Base-by-base conservation (phyloP, 2,329 filamentous ascomycete species). In the Colletotrichum endophyticum region DNA sequence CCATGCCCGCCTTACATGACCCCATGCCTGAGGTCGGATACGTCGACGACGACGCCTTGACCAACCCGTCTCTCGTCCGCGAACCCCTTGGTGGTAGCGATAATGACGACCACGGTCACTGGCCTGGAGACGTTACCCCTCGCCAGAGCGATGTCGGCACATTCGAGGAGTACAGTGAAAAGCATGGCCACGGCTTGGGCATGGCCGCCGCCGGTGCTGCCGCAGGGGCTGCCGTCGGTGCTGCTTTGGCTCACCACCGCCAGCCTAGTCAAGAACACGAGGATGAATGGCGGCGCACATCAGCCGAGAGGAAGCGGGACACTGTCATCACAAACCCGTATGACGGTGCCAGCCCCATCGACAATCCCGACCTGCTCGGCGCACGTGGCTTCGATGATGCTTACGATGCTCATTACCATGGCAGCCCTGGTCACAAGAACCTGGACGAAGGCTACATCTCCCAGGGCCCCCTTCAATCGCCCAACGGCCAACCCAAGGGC, bases 391-490 rank as follows among this genome's bases (percentile, higher is more conserved):
- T 87, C 39, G 84, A 84, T 57, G 80, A 83, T 19, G 79, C 79
- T 44, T 90, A 88, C 78, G 84, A 84, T 71, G 83, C 85, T 79
- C 83, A 87, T 79, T 88, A 90, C 84, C 82, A 90, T 83, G 86
- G 91, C 84, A 89, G 93, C 82, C 90, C 91, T 80, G 91, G 88
- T 59, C 89, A 90, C 75, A 91, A 87, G 76, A 95, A 93, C 83
- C 88, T 86, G 69, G 95, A 98, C 82, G 96, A 99, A 86, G 96
- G 96, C 9, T 99, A 98, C 85, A 96, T 96, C 79, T 98, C 96
- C 28, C 95, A 92, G 72, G 91, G 89, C 4, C 90, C 90, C 4
- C 89, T 90, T 78, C 89, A 90, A 79, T 89, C 87, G 5, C 90
- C 90, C 1, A 90, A 91, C 59, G 81, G 87, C 44, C 85, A 89